phyloP scores from a whole-genome alignment of 2,329 filamentous ascomycete species.

The Beauveria varroae region DNA sequence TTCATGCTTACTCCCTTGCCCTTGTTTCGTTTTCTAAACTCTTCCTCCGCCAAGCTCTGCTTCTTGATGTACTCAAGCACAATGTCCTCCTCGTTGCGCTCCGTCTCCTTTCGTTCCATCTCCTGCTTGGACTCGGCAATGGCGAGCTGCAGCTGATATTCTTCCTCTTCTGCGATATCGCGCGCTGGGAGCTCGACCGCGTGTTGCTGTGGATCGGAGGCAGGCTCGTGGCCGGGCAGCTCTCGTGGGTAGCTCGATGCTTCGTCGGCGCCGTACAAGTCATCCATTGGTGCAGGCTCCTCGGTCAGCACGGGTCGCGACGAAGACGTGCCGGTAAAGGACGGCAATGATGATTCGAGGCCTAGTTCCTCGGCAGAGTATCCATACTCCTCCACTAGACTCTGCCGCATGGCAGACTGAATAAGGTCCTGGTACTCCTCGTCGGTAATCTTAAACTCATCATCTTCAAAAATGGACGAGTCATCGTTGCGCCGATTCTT shows the following conservation, averaged over 20 bases:
- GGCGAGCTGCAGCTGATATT: slow-evolving; percentile 38
- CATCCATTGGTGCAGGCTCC: slow-evolving; percentile 1
- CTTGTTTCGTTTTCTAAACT: slow-evolving; percentile 33
- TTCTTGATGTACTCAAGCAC: slow-evolving; percentile 71
- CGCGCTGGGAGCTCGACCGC: slow-evolving; percentile 7
- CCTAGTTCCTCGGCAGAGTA: slow-evolving; percentile 15
- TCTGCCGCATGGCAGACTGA: slow-evolving; percentile 48
- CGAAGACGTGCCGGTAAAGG: neutral
- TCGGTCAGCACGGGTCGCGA: neutral
- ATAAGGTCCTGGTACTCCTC: slow-evolving; percentile 51
- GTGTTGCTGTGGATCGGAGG: slow-evolving; percentile 4
- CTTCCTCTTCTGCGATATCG: slow-evolving; percentile 23
- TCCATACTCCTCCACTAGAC: slow-evolving; percentile 26
- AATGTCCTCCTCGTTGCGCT: slow-evolving; percentile 60
- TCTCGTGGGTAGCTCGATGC: neutral
- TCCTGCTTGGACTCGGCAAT: slow-evolving; percentile 38
- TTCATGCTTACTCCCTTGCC: slow-evolving; percentile 24
- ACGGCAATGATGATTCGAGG: neutral
- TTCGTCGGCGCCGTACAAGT: slow-evolving; percentile 17
- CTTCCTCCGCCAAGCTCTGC: slow-evolving; percentile 65
- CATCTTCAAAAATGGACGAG: slow-evolving; percentile 28
- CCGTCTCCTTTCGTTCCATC: slow-evolving; percentile 31
- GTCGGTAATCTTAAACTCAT: slow-evolving; percentile 42
- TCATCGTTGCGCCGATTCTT: slow-evolving; percentile 20
- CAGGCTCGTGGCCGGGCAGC: slow-evolving; percentile 9